phyloP scores from a whole-genome alignment of 208 protist genomes.

The Leishmania arabica region DNA sequence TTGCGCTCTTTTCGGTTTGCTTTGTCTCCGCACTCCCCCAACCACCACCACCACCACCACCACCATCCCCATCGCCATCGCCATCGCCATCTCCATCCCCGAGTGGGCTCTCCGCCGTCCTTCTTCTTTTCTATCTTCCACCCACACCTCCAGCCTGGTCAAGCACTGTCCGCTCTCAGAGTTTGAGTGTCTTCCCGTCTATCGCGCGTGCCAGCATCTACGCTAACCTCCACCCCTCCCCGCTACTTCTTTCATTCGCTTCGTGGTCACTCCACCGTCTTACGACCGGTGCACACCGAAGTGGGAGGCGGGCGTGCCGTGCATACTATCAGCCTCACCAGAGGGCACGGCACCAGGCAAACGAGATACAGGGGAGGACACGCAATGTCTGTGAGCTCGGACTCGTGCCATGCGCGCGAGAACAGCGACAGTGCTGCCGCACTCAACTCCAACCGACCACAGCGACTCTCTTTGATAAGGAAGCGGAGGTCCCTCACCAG shows the following conservation, averaged over 20 bases:
- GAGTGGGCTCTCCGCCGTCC: not conserved
- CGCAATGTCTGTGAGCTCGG: slow-evolving; percentile 2
- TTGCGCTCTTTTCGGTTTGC: not conserved
- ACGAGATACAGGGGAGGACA: not conserved
- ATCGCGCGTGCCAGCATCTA: not conserved
- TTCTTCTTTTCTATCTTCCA: not conserved
- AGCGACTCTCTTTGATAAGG: not conserved
- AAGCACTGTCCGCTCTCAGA: not conserved
- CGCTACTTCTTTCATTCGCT: not conserved
- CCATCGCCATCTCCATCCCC: no score
- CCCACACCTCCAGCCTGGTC: not conserved
- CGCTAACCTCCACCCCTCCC: not conserved
- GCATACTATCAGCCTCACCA: not conserved
- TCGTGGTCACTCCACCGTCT: no score
- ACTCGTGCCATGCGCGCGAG: slow-evolving; percentile 2
- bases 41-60: no score
- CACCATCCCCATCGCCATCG: no score
- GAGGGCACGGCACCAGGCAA: not conserved
- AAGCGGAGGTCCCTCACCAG: not conserved
- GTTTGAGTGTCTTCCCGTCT: not conserved
- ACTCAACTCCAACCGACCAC: slow-evolving; percentile 26
- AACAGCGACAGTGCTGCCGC: slow-evolving; percentile 7
- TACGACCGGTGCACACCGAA: not conserved
- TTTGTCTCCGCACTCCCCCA: not conserved
- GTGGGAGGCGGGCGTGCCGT: not conserved